These are phyloP conservation scores for Schwanniomyces vanrijiae DNA, from an alignment of 805 yeast species.

Conservation along the genomic window DNA sequence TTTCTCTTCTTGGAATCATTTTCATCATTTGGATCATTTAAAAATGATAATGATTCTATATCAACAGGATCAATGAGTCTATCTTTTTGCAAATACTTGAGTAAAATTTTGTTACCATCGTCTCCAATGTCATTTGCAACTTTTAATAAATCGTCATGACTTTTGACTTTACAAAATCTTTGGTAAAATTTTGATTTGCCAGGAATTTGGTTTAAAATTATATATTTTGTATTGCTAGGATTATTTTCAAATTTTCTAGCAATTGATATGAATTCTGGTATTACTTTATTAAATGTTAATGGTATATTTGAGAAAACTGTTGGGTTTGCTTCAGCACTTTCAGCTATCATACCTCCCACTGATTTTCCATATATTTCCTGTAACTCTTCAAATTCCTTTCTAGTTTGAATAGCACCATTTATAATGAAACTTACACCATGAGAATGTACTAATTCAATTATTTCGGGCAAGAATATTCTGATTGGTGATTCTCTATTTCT, in stretches of 20 bases:
- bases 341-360: conserved; percentile 93
- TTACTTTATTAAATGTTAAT: conserved; percentile 53
- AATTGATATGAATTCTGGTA: conserved; percentile 54
- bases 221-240: conserved; percentile 75
- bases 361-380: conserved; percentile 51
- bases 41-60: conserved; percentile 3
- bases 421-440: conserved; percentile 71
- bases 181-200: conserved; percentile 67
- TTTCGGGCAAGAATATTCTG: conserved; percentile 62
- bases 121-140: conserved; percentile 32
- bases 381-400: conserved; percentile 53
- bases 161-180: conserved; percentile 54
- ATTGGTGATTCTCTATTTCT: conserved; percentile 82
- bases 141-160: conserved; percentile 47
- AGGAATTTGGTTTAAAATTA: conserved; percentile 75
- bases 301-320: conserved; percentile 59
- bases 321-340: conserved; percentile 85
- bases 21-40: not conserved
- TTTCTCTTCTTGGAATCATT: conserved; percentile 1
- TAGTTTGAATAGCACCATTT: conserved; percentile 71
- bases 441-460: conserved; percentile 59
- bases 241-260: conserved; percentile 62
- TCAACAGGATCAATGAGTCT: conserved; percentile 17
- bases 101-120: conserved; percentile 35
- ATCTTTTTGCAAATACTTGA: conserved; percentile 33